Conservation (phyloP, 495 filamentous ascomycete genomes). For the Daldinia loculata region DNA sequence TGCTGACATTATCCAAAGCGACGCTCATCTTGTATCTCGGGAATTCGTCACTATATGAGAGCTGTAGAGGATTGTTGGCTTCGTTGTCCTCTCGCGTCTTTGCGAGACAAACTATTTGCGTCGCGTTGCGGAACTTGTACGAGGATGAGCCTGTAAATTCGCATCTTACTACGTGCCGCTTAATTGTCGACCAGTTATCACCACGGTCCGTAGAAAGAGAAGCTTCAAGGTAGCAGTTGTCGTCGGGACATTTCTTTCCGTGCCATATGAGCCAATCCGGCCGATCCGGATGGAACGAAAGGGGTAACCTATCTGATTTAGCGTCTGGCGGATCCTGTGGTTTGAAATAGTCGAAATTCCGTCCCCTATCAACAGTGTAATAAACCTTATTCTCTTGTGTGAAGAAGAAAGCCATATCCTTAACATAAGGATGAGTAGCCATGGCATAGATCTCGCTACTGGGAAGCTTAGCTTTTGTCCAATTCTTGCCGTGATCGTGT, state of each 20-base stretch:
- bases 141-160: slow-evolving; percentile 76
- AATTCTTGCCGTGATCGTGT: slow-evolving; percentile 86
- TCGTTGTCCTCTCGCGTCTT: slow-evolving; percentile 69
- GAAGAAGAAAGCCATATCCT: slow-evolving; percentile 85
- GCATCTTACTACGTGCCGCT: slow-evolving; percentile 76
- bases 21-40: slow-evolving; percentile 67
- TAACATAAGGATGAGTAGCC: slow-evolving; percentile 77
- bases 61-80: slow-evolving; percentile 67
- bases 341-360: slow-evolving; percentile 72
- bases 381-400: slow-evolving; percentile 72
- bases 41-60: slow-evolving; percentile 78
- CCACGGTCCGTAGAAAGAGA: slow-evolving; percentile 79
- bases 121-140: slow-evolving; percentile 65
- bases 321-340: slow-evolving; percentile 57
- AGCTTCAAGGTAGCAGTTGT: slow-evolving; percentile 74
- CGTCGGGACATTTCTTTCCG: slow-evolving; percentile 68
- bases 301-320: slow-evolving; percentile 49
- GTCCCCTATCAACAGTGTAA: slow-evolving; percentile 80
- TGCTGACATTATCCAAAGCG: slow-evolving; percentile 73
- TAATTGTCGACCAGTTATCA: slow-evolving; percentile 73
- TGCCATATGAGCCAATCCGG: slow-evolving; percentile 92
- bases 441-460: slow-evolving; percentile 72
- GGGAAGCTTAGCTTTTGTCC: slow-evolving; percentile 65
- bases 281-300: slow-evolving; percentile 81
- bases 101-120: slow-evolving; percentile 84